phyloP scores from a whole-genome alignment of 2,329 filamentous ascomycete species.

The Calonectria honghensis region DNA sequence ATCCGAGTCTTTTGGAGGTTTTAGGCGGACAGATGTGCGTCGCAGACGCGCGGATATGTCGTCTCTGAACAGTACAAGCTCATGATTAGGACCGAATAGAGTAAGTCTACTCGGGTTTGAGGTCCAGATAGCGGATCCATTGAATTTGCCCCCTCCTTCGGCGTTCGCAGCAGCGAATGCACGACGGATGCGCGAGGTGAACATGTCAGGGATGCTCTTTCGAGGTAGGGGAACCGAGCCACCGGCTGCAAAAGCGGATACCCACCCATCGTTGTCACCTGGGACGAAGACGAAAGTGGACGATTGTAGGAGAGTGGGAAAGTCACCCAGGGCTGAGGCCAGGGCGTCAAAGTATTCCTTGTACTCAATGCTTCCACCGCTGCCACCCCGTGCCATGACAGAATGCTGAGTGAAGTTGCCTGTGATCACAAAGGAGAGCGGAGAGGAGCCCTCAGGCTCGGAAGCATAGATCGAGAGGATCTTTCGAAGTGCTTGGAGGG shows the following conservation, averaged over 20 bases:
- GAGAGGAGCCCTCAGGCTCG: slow-evolving; percentile 78
- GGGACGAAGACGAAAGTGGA: slow-evolving; percentile 95
- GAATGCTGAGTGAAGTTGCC: slow-evolving; percentile 87
- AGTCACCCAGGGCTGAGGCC: slow-evolving; percentile 88
- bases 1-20: slow-evolving; percentile 62
- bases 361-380: slow-evolving; percentile 92
- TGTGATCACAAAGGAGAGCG: slow-evolving; percentile 87
- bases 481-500: slow-evolving; percentile 86
- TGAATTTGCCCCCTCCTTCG: slow-evolving; percentile 73
- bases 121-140: slow-evolving; percentile 85
- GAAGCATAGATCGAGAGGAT: slow-evolving; percentile 84
- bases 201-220: slow-evolving; percentile 87
- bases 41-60: slow-evolving; percentile 88
- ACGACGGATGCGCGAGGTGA: slow-evolving; percentile 89
- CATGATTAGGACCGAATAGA: slow-evolving; percentile 91
- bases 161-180: slow-evolving; percentile 87
- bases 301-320: slow-evolving; percentile 84
- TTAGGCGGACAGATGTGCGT: slow-evolving; percentile 84
- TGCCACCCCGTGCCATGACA: slow-evolving; percentile 80
- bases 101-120: slow-evolving; percentile 89
- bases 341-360: slow-evolving; percentile 96
- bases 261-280: slow-evolving; percentile 98
- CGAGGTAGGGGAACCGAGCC: slow-evolving; percentile 82
- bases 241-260: slow-evolving; percentile 87
- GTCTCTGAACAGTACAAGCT: slow-evolving; percentile 91